Evolutionary conservation across 164 flowering plant genomes (phyloP), one percentile per base, ranked within the genome.

Genomic region (Vitis cinerea): DNA sequence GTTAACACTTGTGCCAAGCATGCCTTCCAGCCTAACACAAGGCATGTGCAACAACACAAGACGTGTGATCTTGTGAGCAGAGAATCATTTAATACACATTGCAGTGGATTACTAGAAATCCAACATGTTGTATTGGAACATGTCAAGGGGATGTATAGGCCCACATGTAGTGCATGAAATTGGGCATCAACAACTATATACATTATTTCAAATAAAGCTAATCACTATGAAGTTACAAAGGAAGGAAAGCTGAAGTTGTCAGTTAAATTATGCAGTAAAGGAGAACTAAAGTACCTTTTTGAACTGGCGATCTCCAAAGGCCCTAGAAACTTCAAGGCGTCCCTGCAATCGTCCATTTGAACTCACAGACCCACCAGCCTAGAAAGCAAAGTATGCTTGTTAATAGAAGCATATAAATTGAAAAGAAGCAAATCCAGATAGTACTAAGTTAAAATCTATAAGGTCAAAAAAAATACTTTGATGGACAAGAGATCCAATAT

Each of bases 231-330:
- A 23, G 44, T 65, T 31, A 12, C 64, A 50, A 23, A 57, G 63
- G 6, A 56, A 58, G 10, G 59, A 55, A 37, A 57, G 16, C 17
- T 15, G 9, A 44, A 8, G 27, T 23, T 56, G 9, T 23, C 9
- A 16, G 63, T 13, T 66, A 10, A 47, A 49, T 11, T 66, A 2
- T 56, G 58, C 15, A 23, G 12, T 61, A 59, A 15, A 23, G 44
- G 7, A 59, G 27, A 8, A 71, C 27, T 8, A 50, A 14, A 12
- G 60, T 37, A 89, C 97, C 95, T 90, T 93, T 77, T 93, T 93
- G 77, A 93, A 93, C n/a, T 93, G 91, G 51, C 93, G 89, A 79
- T 93, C 98, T 37, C 98, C 98, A 79, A 93, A 93, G 31, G 98
- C 97, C 80, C 97, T 83, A 53, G 98, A 93, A 71, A 93, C 97